phyloP scores from a whole-genome alignment of 768 basidiomycete genomes.

The Boletus rufocinnamomeus region DNA sequence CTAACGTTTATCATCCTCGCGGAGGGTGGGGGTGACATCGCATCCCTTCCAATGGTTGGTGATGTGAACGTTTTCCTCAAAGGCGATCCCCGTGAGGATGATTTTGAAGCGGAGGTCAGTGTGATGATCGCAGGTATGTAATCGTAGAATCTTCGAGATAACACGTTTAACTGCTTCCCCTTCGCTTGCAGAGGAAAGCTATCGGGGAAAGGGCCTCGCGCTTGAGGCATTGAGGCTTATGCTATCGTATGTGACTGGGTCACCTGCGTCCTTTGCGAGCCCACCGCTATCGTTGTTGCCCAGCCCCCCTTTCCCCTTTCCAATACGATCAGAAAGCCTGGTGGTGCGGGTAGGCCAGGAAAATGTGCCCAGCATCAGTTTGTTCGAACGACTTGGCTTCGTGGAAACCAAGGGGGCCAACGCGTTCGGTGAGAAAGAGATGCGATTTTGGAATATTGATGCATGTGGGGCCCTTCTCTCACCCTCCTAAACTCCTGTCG shows the following conservation, averaged over 20 bases:
- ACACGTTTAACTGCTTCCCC: background rate
- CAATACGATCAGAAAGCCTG: conserved; percentile 48
- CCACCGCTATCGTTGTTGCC: conserved; percentile 21
- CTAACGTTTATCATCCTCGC: conserved; percentile 89
- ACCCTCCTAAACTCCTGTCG: background rate
- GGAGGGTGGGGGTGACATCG: conserved; percentile 26
- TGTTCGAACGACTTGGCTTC: conserved; percentile 83
- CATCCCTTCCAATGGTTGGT: conserved; percentile 73
- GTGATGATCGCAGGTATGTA: conserved; percentile 86
- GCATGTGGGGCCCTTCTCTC: conserved; percentile 1
- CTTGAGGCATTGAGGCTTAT: conserved; percentile 62
- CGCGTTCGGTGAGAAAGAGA: conserved; percentile 83
- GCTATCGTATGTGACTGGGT: conserved; percentile 65
- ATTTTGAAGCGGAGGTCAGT: conserved; percentile 79
- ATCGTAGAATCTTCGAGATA: background rate
- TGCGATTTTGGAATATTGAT: conserved; percentile 45
- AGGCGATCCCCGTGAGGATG: conserved; percentile 43
- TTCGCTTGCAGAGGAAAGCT: conserved; percentile 52
- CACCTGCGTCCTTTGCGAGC: conserved; percentile 26
- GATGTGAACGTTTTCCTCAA: conserved; percentile 92
- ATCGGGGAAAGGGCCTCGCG: conserved; percentile 70
- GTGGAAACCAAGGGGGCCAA: conserved; percentile 61
- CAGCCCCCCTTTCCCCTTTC: conserved; percentile 41
- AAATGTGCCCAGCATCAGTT: conserved; percentile 66
- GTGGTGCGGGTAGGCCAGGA: conserved; percentile 70